These are phyloP conservation scores for Boletellus deceptivus DNA, from an alignment of 1,284 basidiomycete species.

Conservation along the genomic window DNA sequence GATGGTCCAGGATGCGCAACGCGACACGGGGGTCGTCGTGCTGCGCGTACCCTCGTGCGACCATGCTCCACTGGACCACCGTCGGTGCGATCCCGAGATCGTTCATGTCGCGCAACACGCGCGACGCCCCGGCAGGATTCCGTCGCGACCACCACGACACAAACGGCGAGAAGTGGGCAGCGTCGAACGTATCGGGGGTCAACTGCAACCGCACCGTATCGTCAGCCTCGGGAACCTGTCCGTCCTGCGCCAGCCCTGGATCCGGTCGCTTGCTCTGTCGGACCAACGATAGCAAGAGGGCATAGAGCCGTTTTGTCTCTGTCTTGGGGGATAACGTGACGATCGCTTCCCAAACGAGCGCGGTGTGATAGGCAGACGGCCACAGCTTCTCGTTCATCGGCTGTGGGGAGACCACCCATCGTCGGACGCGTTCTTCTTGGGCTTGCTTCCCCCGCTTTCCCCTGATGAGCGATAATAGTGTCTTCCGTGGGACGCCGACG, in stretches of 20 bases:
- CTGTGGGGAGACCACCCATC: constrained; percentile 1
- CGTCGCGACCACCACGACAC: constrained; percentile 20
- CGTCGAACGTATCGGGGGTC: constrained; percentile 20
- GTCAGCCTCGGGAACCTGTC: background rate
- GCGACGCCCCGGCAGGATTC: constrained; percentile 14
- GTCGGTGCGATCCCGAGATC: constrained; percentile 27
- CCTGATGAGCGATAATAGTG: constrained; percentile 18
- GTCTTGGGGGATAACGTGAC: constrained; percentile 11
- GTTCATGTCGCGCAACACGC: constrained; percentile 38
- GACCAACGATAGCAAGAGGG: constrained; percentile 22
- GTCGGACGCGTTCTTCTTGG: constrained; percentile 1
- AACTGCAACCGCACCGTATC: constrained; percentile 9
- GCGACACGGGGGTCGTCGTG: constrained; percentile 19
- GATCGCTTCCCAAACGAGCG: constrained; percentile 39
- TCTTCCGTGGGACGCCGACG: constrained; percentile 35
- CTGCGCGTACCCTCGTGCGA: constrained; percentile 19
- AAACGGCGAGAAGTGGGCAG: constrained; percentile 32
- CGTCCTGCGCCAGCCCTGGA: background rate
- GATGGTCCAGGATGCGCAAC: constrained; percentile 24
- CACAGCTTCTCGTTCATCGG: constrained; percentile 28
- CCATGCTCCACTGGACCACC: constrained; percentile 26
- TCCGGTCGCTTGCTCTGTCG: constrained; percentile 7
- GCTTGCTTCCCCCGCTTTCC: constrained; percentile 10
- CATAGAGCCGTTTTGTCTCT: constrained; percentile 31
- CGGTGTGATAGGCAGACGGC: constrained; percentile 35